Base-by-base conservation (phyloP, 2,329 filamentous ascomycete species). In the Aspergillus amoenus region DNA sequence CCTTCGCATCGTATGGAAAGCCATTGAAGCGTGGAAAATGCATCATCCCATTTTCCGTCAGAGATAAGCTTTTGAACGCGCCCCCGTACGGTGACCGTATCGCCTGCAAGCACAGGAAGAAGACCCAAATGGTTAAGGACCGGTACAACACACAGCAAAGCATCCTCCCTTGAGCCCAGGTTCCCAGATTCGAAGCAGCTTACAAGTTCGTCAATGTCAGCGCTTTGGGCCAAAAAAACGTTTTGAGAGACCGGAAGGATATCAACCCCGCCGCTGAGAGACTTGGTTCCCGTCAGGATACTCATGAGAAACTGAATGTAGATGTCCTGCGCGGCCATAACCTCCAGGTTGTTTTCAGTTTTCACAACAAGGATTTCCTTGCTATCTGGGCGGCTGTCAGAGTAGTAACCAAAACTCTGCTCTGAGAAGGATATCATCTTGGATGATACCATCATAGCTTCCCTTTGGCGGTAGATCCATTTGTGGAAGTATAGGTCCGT, bases 321-420 rank as follows among this genome's bases (percentile, higher is more conserved):
- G 7, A 74, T 61, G 30, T 74, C 71, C 21, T 74, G 72, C 0
- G 72, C 71, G 5, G 52, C 64, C 70, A 73, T 71, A 0, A 15
- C 54, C 22, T 68, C 64, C 0, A 73, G 7, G 3, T 32, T 39
- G 47, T 67, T 69, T 0, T 62, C 58, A 0, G 66, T 70, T 48
- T 58, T 64, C 7, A 70, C 51, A 1, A 60, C 59, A 2, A 71
- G 56, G 0, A 72, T 58, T 4, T 67, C 60, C 37, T 59, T 63
- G 8, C 59, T 59, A 1, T 53, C 27, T 0, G 46, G 34, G 12
- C 57, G 11, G 0, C 49, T 13, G 1, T 64, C 56, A 0, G 63
- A 57, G 1, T 59, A 56, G 13, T 58, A 62, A 0, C 68, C 64
- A 21, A 73, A 73, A 0, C 66, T 52, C 4, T 58, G 61, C 1